Evolutionary conservation across 305 asterid genomes (phyloP).

Genomic region (Fraxinus sp.): DNA sequence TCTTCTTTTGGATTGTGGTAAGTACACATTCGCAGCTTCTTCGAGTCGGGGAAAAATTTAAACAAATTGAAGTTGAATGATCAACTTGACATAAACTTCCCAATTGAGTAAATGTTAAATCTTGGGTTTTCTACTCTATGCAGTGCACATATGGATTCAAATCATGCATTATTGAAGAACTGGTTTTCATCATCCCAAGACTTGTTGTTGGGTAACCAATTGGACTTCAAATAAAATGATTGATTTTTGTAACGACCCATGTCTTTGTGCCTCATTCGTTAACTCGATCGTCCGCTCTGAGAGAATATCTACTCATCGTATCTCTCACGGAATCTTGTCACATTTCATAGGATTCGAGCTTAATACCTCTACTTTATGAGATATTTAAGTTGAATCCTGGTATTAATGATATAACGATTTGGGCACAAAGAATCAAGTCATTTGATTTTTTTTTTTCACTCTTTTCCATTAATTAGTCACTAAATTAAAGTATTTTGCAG

Average conservation of each 20-base stretch:
- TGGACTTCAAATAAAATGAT: not conserved
- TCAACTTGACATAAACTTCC: not conserved
- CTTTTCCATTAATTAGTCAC: not conserved
- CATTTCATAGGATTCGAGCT: too few species aligned
- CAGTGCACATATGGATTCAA: conserved; percentile 59
- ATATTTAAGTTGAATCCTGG: not conserved
- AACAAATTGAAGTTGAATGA: not conserved
- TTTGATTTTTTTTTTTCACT: not conserved
- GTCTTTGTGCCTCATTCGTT: not conserved
- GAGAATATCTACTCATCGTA: not conserved
- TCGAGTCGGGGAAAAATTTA: not conserved
- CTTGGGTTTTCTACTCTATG: not conserved
- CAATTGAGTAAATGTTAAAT: not conserved
- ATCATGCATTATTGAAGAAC: conserved; percentile 74
- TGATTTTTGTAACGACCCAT: not conserved
- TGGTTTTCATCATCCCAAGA: conserved; percentile 52
- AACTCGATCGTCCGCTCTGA: not conserved
- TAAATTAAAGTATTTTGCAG: conserved; percentile 33
- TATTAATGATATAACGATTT: not conserved
- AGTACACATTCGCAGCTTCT: conserved; percentile 18
- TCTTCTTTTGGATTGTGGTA: conserved; percentile 89
- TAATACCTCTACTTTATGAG: not conserved
- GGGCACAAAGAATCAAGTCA: not conserved
- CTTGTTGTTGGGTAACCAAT: conserved; percentile 52
- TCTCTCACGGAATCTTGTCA: not conserved